Evolutionary conservation across 1,139 yeast species (phyloP).

Genomic region (Blastobotrys apis): DNA sequence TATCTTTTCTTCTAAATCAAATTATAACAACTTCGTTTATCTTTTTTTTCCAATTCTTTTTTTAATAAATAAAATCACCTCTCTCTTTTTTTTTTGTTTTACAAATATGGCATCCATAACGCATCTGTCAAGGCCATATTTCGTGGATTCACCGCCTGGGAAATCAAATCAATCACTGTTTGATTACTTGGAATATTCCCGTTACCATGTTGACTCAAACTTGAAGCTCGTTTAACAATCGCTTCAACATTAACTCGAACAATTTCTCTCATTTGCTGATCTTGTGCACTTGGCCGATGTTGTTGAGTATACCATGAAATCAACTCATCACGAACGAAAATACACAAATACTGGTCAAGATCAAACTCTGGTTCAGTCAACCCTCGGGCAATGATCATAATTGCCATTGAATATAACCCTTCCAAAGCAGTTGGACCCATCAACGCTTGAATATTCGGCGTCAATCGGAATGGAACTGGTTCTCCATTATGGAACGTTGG

Average conservation of each 20-base stretch:
- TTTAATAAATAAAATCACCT: slow-evolving; percentile 6
- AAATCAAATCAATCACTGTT: slow-evolving; percentile 81
- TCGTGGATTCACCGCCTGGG: slow-evolving; percentile 95
- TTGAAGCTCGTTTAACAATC: slow-evolving; percentile 59
- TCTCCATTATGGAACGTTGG: slow-evolving; percentile 94
- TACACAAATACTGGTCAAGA: slow-evolving; percentile 65
- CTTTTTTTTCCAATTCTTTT: neutral
- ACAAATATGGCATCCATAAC: slow-evolving; percentile 93
- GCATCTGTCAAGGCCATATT: slow-evolving; percentile 90
- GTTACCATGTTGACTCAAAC: slow-evolving; percentile 72
- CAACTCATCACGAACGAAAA: slow-evolving; percentile 93
- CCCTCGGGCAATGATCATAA: slow-evolving; percentile 83
- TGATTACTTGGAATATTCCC: slow-evolving; percentile 85
- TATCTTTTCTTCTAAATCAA: slow-evolving; percentile 2
- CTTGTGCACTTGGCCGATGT: slow-evolving; percentile 59
- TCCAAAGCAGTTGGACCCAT: slow-evolving; percentile 92
- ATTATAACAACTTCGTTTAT: neutral
- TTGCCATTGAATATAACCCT: slow-evolving; percentile 82
- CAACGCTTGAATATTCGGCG: slow-evolving; percentile 90
- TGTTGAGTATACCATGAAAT: slow-evolving; percentile 90
- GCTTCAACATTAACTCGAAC: slow-evolving; percentile 85
- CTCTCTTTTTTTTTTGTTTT: too few species aligned
- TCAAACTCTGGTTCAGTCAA: slow-evolving; percentile 88
- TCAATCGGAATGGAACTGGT: slow-evolving; percentile 90
- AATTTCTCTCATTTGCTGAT: slow-evolving; percentile 78